Evolutionary conservation across 78 protist genomes (phyloP).

Genomic region (Tieghemostelium lacteum): DNA sequence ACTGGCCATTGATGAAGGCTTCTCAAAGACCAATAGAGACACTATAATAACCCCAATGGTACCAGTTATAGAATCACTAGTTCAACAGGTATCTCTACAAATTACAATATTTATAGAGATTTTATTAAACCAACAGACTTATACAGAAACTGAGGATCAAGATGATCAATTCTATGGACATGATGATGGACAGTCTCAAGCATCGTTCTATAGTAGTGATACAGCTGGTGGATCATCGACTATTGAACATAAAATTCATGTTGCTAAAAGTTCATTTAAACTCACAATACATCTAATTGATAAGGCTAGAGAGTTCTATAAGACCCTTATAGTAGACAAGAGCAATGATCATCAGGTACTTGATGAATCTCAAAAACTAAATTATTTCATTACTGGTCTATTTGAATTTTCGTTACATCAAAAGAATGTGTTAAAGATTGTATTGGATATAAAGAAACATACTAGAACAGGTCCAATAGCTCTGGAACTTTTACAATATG

Average conservation of each 20-base stretch:
- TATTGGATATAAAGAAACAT: not conserved
- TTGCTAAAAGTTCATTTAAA: not conserved
- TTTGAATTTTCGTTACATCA: not conserved
- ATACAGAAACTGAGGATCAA: not conserved
- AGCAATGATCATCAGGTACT: not conserved
- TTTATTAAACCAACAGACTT: not conserved
- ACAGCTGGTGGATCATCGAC: not conserved
- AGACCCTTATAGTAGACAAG: not conserved
- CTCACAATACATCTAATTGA: not conserved
- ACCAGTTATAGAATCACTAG: constrained; percentile 19
- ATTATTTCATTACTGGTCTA: not conserved
- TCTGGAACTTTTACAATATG: not conserved
- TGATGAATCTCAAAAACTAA: not conserved
- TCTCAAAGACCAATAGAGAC: not conserved
- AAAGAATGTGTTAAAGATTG: not conserved
- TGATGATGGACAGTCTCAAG: no score
- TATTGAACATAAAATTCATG: not conserved
- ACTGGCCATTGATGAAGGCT: not conserved
- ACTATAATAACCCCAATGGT: constrained; percentile 8
- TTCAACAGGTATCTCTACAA: constrained; percentile 24
- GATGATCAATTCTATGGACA: not conserved
- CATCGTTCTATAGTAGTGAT: no score
- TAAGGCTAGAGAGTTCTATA: not conserved
- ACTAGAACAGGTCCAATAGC: not conserved
- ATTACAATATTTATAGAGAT: constrained; percentile 15